Conservation (phyloP, 306 rosid species). For the Malus sylvestris region DNA sequence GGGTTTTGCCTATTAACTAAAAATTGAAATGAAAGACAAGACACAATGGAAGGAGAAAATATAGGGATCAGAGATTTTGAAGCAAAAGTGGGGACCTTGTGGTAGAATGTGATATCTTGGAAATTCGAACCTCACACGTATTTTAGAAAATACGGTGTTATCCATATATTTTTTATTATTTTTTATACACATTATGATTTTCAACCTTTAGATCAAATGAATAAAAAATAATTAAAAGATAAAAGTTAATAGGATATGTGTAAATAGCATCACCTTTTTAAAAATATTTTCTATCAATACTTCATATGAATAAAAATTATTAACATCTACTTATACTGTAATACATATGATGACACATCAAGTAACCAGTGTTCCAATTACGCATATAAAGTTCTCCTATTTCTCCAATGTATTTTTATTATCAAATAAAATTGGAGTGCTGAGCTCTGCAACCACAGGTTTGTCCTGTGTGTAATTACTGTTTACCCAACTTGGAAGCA, state of each 20-base stretch:
- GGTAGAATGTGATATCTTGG: constrained; percentile 8
- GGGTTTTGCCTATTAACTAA: constrained; percentile 10
- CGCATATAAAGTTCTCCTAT: too few species aligned
- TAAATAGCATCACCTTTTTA: too few species aligned
- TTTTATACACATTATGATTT: too few species aligned
- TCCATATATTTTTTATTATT: fast-evolving
- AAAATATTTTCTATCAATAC: too few species aligned
- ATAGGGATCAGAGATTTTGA: background rate
- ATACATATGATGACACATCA: too few species aligned
- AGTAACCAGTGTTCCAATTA: too few species aligned
- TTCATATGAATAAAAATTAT: too few species aligned
- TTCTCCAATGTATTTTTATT: background rate
- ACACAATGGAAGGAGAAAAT: constrained; percentile 31
- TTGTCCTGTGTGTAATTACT: background rate
- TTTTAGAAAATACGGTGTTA: too few species aligned
- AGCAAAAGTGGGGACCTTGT: background rate
- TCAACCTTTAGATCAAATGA: fast-evolving
- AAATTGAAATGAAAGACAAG: constrained; percentile 37
- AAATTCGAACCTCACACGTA: too few species aligned
- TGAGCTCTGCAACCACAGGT: background rate
- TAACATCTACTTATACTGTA: too few species aligned
- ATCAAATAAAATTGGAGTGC: background rate
- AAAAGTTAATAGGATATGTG: too few species aligned
- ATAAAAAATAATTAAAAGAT: too few species aligned
- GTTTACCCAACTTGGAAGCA: background rate